Base-by-base conservation (phyloP, 1,284 basidiomycete species). In the Apiotrichum domesticum region DNA sequence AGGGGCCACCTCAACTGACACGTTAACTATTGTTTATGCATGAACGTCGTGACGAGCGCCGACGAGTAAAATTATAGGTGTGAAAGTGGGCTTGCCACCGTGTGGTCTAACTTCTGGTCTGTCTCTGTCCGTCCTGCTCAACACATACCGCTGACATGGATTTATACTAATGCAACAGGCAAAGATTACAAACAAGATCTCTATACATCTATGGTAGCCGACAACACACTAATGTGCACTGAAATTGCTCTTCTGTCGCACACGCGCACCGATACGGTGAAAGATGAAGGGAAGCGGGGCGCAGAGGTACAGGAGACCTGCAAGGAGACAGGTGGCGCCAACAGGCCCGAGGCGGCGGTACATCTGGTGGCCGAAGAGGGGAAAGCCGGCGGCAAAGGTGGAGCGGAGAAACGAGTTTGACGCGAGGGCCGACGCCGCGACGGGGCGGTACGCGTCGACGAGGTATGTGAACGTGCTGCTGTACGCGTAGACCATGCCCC, bases 401-500 rank as follows among this genome's bases (percentile, higher is more conserved):
- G 80, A 83, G 1, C 88, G 79, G 65, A 87, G 69, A 10, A 84
- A 84, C 40, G 81, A 84, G 69, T 90, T 90, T 35, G 83, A 79
- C 0, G 87, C 86, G 82, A 90, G 84, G 0, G 87, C 87, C 9
- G 82, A 84, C 1, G 88, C 87, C 0, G 88, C 86, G 44, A 88
- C 85, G 0, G 87, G 87, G 10, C 86, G 82, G 69, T 88, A 90
- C 0, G 86, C 85, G 29, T 65, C 64, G 42, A 66, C 69, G 33
- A 78, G 72, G 52, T 74, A 79, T 1, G 86, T 87, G 77, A 89
- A 89, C 2, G 83, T 84, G 1, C 82, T 81, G 0, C 82, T 83
- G 72, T 83, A 90, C 34, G 83, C 80, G 63, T 82, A 85, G 51
- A 84, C 80, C 52, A 76, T 66, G 3, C 75, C 77, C 40, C 63